Percentiles rank a stretch among this genome's conserved stretches.
These are phyloP conservation scores for Metschnikowia vanudenii DNA, from an alignment of 805 yeast species.

Conservation along the genomic window DNA sequence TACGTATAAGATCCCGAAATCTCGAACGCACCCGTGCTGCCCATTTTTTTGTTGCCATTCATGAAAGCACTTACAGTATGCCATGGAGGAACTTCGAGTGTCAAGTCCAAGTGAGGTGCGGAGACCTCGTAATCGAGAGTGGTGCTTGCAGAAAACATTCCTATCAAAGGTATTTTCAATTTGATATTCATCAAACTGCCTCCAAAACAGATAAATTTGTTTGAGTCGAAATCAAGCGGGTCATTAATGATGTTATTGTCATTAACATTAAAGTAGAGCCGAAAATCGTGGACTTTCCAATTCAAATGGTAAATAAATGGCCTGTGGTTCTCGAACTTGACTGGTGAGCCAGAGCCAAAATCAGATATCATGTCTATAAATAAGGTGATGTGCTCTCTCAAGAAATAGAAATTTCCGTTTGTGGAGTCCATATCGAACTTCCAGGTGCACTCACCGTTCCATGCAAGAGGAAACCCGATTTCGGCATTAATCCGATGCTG, in stretches of 20 bases:
- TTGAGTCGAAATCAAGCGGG: conserved; percentile 80
- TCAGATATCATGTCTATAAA: conserved; percentile 73
- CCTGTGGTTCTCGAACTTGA: conserved; percentile 72
- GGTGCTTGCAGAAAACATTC: conserved; percentile 50
- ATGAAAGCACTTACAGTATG: conserved; percentile 77
- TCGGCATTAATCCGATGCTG: conserved; percentile 54
- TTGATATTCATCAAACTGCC: conserved; percentile 55
- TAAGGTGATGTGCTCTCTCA: conserved; percentile 79
- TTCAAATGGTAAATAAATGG: conserved; percentile 63
- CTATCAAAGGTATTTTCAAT: conserved; percentile 57
- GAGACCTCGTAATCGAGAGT: conserved; percentile 48
- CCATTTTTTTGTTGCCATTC: conserved; percentile 56
- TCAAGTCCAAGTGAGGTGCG: conserved; percentile 61
- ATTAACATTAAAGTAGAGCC: conserved; percentile 73
- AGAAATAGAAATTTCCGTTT: conserved; percentile 57
- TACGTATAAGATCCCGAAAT: conserved; percentile 67
- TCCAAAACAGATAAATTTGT: conserved; percentile 69
- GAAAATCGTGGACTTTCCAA: conserved; percentile 59
- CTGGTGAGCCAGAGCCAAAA: conserved; percentile 68
- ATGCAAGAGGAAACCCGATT: conserved; percentile 68
- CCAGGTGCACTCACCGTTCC: conserved; percentile 84
- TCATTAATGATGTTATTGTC: conserved; percentile 86
- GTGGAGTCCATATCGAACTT: conserved; percentile 50
- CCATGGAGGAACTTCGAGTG: conserved; percentile 86
- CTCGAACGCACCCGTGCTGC: conserved; percentile 60